Evolutionary conservation across 768 basidiomycete species (phyloP).

Genomic region (Royoungia palumana): DNA sequence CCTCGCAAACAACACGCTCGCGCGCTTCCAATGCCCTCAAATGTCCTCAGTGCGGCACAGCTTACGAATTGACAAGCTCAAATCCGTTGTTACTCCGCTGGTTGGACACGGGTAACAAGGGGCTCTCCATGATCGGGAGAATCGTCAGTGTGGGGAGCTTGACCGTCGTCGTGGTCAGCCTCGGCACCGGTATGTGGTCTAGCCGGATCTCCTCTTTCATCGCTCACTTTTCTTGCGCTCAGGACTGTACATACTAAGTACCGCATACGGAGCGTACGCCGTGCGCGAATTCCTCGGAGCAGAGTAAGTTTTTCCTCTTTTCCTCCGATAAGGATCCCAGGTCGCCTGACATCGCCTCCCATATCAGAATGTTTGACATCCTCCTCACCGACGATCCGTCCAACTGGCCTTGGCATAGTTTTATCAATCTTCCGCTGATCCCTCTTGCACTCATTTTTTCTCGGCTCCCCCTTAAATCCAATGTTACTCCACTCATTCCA

Average conservation of each 20-base stretch:
- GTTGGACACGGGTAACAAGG: slow-evolving; percentile 49
- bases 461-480: slow-evolving; percentile 43
- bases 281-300: slow-evolving; percentile 64
- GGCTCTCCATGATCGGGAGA: slow-evolving; percentile 49
- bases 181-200: slow-evolving; percentile 55
- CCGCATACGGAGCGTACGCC: slow-evolving; percentile 72
- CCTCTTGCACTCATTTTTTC: slow-evolving; percentile 66
- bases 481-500: slow-evolving; percentile 22
- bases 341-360: not conserved
- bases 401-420: slow-evolving; percentile 76
- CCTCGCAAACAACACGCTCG: slow-evolving; percentile 58
- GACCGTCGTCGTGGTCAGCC: slow-evolving; percentile 49
- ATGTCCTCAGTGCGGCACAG: slow-evolving; percentile 72
- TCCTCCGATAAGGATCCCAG: not conserved
- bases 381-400: slow-evolving; percentile 65
- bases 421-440: slow-evolving; percentile 69
- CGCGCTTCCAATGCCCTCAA: slow-evolving; percentile 62
- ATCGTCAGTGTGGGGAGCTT: slow-evolving; percentile 49
- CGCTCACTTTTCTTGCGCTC: slow-evolving; percentile 8
- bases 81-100: slow-evolving; percentile 51
- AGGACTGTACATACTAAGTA: slow-evolving; percentile 50
- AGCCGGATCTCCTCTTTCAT: not conserved
- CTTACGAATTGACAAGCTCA: slow-evolving; percentile 65
- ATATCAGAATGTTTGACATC: slow-evolving; percentile 53
- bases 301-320: slow-evolving; percentile 42